phyloP scores from a whole-genome alignment of 805 yeast species.

The Yueomyces sp. region DNA sequence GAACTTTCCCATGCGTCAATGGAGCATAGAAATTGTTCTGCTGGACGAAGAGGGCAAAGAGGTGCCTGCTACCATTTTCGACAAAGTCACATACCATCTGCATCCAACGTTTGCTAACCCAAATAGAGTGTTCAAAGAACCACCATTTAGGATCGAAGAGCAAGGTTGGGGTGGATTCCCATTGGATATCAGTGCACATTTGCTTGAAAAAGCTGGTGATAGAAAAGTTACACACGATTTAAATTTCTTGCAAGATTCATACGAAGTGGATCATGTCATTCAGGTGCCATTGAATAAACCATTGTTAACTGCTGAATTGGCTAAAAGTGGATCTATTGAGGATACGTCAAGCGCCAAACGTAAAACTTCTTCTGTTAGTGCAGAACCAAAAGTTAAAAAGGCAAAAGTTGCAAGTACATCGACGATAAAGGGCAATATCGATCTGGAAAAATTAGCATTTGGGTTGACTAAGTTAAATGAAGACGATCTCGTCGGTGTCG shows the following conservation, averaged over 20 bases:
- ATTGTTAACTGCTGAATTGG: slow-evolving; percentile 52
- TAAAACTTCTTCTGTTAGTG: slow-evolving; percentile 13
- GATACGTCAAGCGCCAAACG: slow-evolving; percentile 22
- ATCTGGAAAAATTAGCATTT: slow-evolving; percentile 80
- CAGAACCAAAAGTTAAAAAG: slow-evolving; percentile 34
- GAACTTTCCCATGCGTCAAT: slow-evolving; percentile 86
- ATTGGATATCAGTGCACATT: slow-evolving; percentile 61
- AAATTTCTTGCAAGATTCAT: slow-evolving; percentile 67
- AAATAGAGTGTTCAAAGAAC: slow-evolving; percentile 59
- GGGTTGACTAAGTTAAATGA: slow-evolving; percentile 79
- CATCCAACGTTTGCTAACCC: slow-evolving; percentile 95
- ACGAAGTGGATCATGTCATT: slow-evolving; percentile 65
- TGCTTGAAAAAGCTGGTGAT: slow-evolving; percentile 82
- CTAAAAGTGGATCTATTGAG: slow-evolving; percentile 76
- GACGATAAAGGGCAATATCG: slow-evolving; percentile 62
- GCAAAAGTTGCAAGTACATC: slow-evolving; percentile 29
- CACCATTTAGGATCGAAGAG: slow-evolving; percentile 81
- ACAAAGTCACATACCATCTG: slow-evolving; percentile 81
- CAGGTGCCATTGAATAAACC: slow-evolving; percentile 68
- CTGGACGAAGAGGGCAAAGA: slow-evolving; percentile 72
- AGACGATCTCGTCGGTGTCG: slow-evolving; percentile 87
- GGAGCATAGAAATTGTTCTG: slow-evolving; percentile 70
- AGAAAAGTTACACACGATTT: slow-evolving; percentile 78
- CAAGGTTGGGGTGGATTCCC: slow-evolving; percentile 99
- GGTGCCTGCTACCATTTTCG: slow-evolving; percentile 76